These are phyloP conservation scores for Colletotrichum lini DNA, from an alignment of 2,329 filamentous ascomycete genomes.

Conservation along the genomic window DNA sequence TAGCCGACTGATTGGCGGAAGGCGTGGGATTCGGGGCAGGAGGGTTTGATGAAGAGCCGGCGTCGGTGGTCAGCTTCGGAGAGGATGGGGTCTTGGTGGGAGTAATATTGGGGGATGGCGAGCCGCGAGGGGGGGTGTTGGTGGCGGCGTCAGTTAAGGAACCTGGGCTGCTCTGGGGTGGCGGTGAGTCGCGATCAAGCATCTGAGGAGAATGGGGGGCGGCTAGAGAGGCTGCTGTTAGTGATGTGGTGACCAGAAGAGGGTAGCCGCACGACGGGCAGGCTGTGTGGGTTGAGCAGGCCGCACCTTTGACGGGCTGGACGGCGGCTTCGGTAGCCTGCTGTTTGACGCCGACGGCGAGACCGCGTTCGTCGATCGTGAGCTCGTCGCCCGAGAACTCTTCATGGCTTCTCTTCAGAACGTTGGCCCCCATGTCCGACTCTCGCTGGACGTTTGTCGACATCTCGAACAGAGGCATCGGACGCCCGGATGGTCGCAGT, in stretches of 20 bases:
- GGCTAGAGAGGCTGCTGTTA: background rate
- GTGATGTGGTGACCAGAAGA: background rate
- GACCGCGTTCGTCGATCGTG: constrained; percentile 42
- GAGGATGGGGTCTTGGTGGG: constrained; percentile 37
- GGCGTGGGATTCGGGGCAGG: constrained; percentile 30
- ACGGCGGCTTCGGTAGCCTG: constrained; percentile 29
- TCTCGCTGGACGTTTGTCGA: constrained; percentile 60
- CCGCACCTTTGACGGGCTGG: constrained; percentile 30
- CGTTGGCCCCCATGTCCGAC: constrained; percentile 56
- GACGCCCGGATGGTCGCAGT: constrained; percentile 21
- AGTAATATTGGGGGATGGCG: constrained; percentile 50
- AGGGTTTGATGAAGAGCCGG: constrained; percentile 22
- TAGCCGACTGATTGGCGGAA: constrained; percentile 50
- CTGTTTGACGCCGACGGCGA: constrained; percentile 34
- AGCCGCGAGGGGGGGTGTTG: constrained; percentile 56
- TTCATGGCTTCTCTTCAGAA: constrained; percentile 63
- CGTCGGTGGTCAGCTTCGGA: constrained; percentile 9
- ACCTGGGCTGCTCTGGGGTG: constrained; percentile 32
- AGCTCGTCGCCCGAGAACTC: constrained; percentile 57
- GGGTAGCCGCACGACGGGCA: background rate
- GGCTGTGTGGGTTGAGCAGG: too few species aligned
- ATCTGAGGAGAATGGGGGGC: constrained; percentile 20
- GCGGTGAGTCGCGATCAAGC: constrained; percentile 40
- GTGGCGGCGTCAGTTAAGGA: constrained; percentile 60
- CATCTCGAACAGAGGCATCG: constrained; percentile 65